Conservation (phyloP, 306 rosid species). For the Casuarina glauca region DNA sequence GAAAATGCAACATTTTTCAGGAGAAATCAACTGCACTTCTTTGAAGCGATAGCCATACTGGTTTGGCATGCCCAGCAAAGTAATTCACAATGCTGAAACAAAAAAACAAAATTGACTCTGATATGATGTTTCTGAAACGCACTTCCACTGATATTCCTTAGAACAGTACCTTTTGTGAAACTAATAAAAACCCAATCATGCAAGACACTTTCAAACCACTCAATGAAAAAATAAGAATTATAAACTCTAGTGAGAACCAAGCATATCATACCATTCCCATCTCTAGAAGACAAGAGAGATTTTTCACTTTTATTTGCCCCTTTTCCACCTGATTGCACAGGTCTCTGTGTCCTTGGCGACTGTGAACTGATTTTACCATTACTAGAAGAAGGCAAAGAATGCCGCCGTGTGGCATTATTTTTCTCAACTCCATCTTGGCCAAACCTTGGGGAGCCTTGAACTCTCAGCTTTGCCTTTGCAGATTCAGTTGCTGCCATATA, state of each 20-base stretch:
- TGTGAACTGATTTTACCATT: conserved; percentile 83
- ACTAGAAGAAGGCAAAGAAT: conserved; percentile 77
- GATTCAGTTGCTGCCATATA: conserved; percentile 99
- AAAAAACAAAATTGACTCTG: background rate
- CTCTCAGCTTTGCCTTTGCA: conserved; percentile 95
- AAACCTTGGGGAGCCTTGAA: conserved; percentile 87
- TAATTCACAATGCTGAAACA: background rate
- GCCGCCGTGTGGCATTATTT: conserved; percentile 63
- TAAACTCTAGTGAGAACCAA: background rate
- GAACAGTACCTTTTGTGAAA: background rate
- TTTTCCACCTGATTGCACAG: conserved; percentile 69
- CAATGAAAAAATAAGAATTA: background rate
- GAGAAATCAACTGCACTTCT: background rate
- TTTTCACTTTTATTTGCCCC: conserved; percentile 59
- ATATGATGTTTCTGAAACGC: background rate
- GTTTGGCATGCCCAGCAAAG: background rate
- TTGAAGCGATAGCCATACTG: background rate
- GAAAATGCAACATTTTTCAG: background rate
- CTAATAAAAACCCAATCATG: background rate
- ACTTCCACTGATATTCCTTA: background rate
- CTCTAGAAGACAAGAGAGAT: conserved; percentile 52
- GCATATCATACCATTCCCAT: conserved; percentile 69
- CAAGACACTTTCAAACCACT: conserved; percentile 13
- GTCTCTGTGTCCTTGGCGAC: conserved; percentile 88
- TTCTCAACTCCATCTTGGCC: conserved; percentile 66